These are phyloP conservation scores for Cyclotella distinguenda DNA, from an alignment of 108 stramenopile species.

Conservation along the genomic window DNA sequence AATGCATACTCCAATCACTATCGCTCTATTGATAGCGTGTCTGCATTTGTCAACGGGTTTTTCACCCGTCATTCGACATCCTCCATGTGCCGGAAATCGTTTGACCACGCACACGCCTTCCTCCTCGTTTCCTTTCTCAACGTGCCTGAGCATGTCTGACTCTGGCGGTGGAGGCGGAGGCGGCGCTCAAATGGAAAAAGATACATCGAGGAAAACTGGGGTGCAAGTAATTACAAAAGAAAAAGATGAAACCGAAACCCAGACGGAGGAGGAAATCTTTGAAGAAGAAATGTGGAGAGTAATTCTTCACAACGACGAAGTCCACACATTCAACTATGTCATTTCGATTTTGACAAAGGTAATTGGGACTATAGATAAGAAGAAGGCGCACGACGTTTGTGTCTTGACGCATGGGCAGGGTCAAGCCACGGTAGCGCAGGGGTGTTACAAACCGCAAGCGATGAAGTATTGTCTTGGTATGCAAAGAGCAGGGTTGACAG, in stretches of 20 bases:
- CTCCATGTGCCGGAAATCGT: not conserved
- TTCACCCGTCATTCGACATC: slow-evolving; percentile 2
- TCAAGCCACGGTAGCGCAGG: slow-evolving; percentile 86
- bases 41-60: slow-evolving; percentile 11
- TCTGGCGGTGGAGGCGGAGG: slow-evolving; percentile 48
- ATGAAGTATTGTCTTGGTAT: slow-evolving; percentile 87
- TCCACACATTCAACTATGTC: slow-evolving; percentile 96
- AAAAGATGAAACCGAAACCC: slow-evolving; percentile 76
- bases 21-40: not conserved
- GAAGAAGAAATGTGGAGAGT: slow-evolving; percentile 87
- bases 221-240: slow-evolving; percentile 54
- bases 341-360: slow-evolving; percentile 85
- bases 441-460: slow-evolving; percentile 89
- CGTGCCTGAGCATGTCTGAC: slow-evolving; percentile 45
- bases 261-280: slow-evolving; percentile 73
- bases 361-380: slow-evolving; percentile 81
- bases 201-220: slow-evolving; percentile 65
- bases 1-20: not conserved
- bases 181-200: slow-evolving; percentile 45
- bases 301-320: slow-evolving; percentile 94
- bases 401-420: slow-evolving; percentile 89
- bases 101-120: slow-evolving; percentile 1
- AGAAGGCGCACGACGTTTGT: slow-evolving; percentile 90
- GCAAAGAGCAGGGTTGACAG: slow-evolving; percentile 90
- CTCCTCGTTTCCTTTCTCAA: slow-evolving; percentile 13